phyloP scores from a whole-genome alignment of 805 yeast genomes.

The Cyberlindnera sargentensis region DNA sequence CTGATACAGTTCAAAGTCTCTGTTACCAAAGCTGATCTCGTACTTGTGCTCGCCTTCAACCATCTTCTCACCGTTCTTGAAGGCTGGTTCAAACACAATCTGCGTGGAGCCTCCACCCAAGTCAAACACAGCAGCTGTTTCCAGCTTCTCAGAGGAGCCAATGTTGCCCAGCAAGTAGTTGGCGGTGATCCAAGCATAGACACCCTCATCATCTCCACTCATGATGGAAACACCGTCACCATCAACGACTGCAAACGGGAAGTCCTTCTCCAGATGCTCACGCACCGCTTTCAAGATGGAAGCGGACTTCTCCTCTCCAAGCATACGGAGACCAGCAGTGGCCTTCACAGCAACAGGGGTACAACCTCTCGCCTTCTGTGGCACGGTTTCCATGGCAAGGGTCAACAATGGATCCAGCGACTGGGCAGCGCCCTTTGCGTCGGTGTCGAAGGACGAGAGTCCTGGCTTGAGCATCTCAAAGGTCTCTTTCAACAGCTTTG shows the following conservation, averaged over 20 bases:
- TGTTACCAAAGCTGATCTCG: slow-evolving; percentile 70
- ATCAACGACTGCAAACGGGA: slow-evolving; percentile 87
- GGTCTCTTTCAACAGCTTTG: slow-evolving; percentile 68
- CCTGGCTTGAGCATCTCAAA: slow-evolving; percentile 93
- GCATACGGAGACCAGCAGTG: slow-evolving; percentile 88
- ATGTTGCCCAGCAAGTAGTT: slow-evolving; percentile 91
- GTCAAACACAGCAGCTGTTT: slow-evolving; percentile 96
- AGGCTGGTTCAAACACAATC: slow-evolving; percentile 94
- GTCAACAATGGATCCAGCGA: slow-evolving; percentile 80
- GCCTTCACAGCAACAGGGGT: slow-evolving; percentile 97
- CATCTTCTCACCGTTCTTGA: slow-evolving; percentile 51
- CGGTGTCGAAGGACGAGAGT: slow-evolving; percentile 74
- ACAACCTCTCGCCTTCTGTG: slow-evolving; percentile 64
- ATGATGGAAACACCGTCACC: slow-evolving; percentile 86
- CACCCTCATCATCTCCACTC: slow-evolving; percentile 98
- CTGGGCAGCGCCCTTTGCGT: slow-evolving; percentile 79
- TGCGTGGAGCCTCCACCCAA: slow-evolving; percentile 99
- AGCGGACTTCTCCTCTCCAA: slow-evolving; percentile 69
- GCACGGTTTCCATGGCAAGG: slow-evolving; percentile 70
- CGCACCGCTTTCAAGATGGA: slow-evolving; percentile 74
- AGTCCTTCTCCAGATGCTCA: slow-evolving; percentile 64
- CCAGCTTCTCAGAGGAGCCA: slow-evolving; percentile 61
- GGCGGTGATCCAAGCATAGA: slow-evolving; percentile 97
- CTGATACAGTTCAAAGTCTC: slow-evolving; percentile 79
- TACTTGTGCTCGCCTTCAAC: slow-evolving; percentile 86